Evolutionary conservation across 768 basidiomycete genomes (phyloP), one percentile per base, ranked within the genome.

Genomic region (Collybia mongolica): DNA sequence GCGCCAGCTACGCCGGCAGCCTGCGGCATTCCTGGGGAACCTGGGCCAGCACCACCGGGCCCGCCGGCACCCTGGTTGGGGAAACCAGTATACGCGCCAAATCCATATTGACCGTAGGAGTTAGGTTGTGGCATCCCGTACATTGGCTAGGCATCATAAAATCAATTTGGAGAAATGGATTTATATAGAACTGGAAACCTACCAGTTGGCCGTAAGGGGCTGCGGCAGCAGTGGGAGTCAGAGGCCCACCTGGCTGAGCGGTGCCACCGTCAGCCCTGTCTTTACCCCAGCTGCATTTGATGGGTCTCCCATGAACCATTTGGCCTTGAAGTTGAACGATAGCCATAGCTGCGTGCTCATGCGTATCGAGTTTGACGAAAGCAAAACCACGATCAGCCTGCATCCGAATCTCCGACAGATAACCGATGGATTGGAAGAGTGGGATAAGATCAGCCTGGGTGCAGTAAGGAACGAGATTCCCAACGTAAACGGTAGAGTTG

Each of bases 201-300:
- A 92, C 92, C 87, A 95, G 79, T 62, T 83, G 86, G 53, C 81
- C 88, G 64, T 93, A 93, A 14, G 88, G 84, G 39, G 85, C 65
- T 42, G 85, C 80, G 29, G 73, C 67, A 20, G 80, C 67, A 40
- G 81, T 74, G 26, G 88, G 87, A 58, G 84, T 86, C 59, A 88
- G 66, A 32, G 74, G 72, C 28, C 62, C 68, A 14, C 71, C 61
- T 42, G 80, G 72, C 48, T 80, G 77, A 20, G 80, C 74, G 48
- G 75, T 72, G 20, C 79, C 81, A 28, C 83, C 88, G 65, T 89
- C 87, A 19, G 84, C 87, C 54, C 92, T 81, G 66, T 98, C 96
- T 70, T 98, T 98, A 49, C 97, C 97, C 97, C 97, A 99, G 61
- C 92, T 93, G 70, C 93, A 96, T 72, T 98, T 98, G 77, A 98